phyloP scores from a whole-genome alignment of 2,329 filamentous ascomycete genomes.

The Aspergillus sp. region DNA sequence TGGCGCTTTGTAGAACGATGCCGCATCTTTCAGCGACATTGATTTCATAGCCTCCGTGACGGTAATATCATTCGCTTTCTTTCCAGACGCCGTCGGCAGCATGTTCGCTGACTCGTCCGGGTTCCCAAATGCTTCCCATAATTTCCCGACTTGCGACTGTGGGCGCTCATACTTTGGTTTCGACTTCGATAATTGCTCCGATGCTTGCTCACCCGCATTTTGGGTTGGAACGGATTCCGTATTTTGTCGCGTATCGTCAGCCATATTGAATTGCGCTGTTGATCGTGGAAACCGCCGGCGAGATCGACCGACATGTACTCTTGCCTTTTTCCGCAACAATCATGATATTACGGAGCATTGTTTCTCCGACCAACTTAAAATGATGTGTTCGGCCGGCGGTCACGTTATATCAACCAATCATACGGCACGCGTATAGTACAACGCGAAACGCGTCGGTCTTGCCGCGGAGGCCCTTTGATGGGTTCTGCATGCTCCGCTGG shows the following conservation, averaged over 20 bases:
- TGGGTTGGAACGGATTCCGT: conserved; percentile 11
- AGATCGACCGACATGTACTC: conserved; percentile 6
- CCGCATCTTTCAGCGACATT: conserved; percentile 54
- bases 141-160: conserved; percentile 48
- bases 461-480: conserved; percentile 16
- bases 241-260: conserved; percentile 39
- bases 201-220: conserved; percentile 18
- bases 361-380: conserved; percentile 12
- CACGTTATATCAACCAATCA: conserved; percentile 14
- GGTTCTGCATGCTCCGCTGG: conserved; percentile 15
- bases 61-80: conserved; percentile 43
- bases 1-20: conserved; percentile 71
- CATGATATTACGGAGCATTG: conserved; percentile 9
- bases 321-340: conserved; percentile 16
- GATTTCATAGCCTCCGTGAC: conserved; percentile 43
- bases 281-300: background rate
- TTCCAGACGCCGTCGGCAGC: conserved; percentile 61
- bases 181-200: conserved; percentile 22
- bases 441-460: conserved; percentile 36
- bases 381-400: conserved; percentile 21
- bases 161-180: conserved; percentile 44
- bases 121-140: conserved; percentile 50
- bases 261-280: conserved; percentile 31
- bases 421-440: conserved; percentile 28
- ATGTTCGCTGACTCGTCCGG: conserved; percentile 53